These are phyloP conservation scores for Huiozyma naganishii DNA, from an alignment of 805 yeast genomes.

Conservation along the genomic window DNA sequence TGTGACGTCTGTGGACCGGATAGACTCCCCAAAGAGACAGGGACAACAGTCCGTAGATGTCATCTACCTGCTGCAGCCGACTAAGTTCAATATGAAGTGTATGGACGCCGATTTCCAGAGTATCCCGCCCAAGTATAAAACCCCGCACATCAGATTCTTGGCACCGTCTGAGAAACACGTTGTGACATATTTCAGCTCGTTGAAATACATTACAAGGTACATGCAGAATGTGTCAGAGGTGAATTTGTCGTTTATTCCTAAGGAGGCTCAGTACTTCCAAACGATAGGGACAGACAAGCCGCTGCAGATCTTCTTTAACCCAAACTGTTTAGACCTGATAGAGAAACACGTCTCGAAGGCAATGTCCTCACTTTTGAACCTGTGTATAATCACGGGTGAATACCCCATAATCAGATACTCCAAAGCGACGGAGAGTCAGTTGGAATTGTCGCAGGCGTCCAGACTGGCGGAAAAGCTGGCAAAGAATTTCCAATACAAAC, in stretches of 20 bases:
- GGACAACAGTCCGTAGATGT: slow-evolving; percentile 63
- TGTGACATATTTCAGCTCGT: slow-evolving; percentile 21
- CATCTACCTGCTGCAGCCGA: slow-evolving; percentile 66
- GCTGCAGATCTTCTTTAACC: slow-evolving; percentile 63
- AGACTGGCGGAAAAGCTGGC: slow-evolving; percentile 64
- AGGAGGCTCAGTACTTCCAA: slow-evolving; percentile 55
- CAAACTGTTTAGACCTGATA: slow-evolving; percentile 50
- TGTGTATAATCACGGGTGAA: slow-evolving; percentile 75
- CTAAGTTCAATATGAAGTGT: slow-evolving; percentile 60
- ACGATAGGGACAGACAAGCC: slow-evolving; percentile 55
- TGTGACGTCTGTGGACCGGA: slow-evolving; percentile 53
- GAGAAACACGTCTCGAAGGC: slow-evolving; percentile 45
- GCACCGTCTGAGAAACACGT: slow-evolving; percentile 40
- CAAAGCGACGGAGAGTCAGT: slow-evolving; percentile 38
- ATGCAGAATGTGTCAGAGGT: slow-evolving; percentile 30
- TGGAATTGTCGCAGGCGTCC: slow-evolving; percentile 42
- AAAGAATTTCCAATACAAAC: slow-evolving; percentile 49
- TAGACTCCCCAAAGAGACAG: slow-evolving; percentile 47
- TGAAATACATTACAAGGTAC: slow-evolving; percentile 21
- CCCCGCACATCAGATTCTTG: slow-evolving; percentile 61
- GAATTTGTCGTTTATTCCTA: slow-evolving; percentile 46
- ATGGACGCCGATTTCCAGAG: slow-evolving; percentile 61
- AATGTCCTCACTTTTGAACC: slow-evolving; percentile 54
- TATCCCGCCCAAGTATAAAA: slow-evolving; percentile 59
- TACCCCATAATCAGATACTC: slow-evolving; percentile 75